A percentile compares a stretch with the other conserved stretches of the same genome.
These are phyloP conservation scores for Barnettozyma californica DNA, from an alignment of 805 yeast species.

Conservation along the genomic window DNA sequence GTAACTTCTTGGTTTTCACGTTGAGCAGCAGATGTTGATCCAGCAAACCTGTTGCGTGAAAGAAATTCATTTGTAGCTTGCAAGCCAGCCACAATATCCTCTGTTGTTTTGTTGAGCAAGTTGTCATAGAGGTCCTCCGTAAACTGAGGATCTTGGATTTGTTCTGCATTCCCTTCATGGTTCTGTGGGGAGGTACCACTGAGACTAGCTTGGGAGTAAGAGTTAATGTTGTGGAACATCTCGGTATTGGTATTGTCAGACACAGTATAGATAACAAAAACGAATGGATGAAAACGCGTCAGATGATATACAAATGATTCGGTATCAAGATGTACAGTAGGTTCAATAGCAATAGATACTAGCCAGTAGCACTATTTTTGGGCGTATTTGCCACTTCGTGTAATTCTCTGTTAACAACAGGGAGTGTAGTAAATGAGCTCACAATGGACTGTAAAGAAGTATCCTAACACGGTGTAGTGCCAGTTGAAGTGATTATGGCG, in stretches of 20 bases:
- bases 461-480: not conserved
- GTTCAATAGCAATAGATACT: not conserved
- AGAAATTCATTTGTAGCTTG: constrained; percentile 12
- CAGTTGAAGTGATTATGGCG: not conserved
- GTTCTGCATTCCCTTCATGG: not conserved
- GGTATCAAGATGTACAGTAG: not conserved
- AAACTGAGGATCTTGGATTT: not conserved
- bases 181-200: not conserved
- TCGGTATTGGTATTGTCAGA: not conserved
- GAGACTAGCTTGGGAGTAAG: not conserved
- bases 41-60: constrained; percentile 11
- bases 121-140: constrained; percentile 14
- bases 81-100: constrained; percentile 19
- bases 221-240: not conserved
- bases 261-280: not conserved
- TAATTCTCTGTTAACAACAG: not conserved
- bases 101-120: constrained; percentile 14
- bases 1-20: constrained; percentile 16
- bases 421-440: not conserved
- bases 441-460: not conserved
- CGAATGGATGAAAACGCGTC: not conserved
- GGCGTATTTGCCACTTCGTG: not conserved
- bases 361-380: not conserved
- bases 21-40: not conserved
- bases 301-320: not conserved